phyloP scores from a whole-genome alignment of 495 filamentous ascomycete species.

The Astrocystis sublimbata region DNA sequence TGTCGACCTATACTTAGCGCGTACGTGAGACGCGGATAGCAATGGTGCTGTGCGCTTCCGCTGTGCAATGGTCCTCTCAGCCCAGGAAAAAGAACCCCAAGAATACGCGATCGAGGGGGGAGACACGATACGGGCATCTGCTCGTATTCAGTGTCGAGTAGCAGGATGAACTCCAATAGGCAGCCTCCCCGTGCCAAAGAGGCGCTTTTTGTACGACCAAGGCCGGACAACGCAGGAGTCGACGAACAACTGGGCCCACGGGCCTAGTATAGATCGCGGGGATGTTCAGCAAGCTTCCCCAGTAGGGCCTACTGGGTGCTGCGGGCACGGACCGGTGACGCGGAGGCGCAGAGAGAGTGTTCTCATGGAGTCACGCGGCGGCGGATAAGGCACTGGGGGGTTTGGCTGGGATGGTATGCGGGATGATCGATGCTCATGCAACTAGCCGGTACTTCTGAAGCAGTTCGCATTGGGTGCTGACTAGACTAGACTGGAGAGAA shows the following conservation, averaged over 20 bases:
- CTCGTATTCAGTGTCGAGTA: slow-evolving; percentile 36
- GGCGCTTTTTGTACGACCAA: slow-evolving; percentile 47
- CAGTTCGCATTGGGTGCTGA: slow-evolving; percentile 39
- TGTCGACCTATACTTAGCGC: slow-evolving; percentile 30
- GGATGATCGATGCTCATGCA: slow-evolving; percentile 41
- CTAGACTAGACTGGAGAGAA: slow-evolving; percentile 24
- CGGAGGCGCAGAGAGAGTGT: slow-evolving; percentile 31
- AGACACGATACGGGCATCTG: slow-evolving; percentile 24
- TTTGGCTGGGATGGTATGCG: slow-evolving; percentile 39
- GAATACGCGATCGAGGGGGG: slow-evolving; percentile 22
- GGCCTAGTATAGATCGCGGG: slow-evolving; percentile 38
- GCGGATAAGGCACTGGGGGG: slow-evolving; percentile 48
- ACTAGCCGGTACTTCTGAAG: slow-evolving; percentile 39
- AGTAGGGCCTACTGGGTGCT: slow-evolving; percentile 18
- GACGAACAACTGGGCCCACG: slow-evolving; percentile 32
- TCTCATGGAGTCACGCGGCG: slow-evolving; percentile 47
- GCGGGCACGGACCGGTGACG: slow-evolving; percentile 32
- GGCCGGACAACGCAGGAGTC: slow-evolving; percentile 28
- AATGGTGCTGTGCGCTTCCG: slow-evolving; percentile 38
- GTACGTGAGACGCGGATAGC: slow-evolving; percentile 32
- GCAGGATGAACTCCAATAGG: slow-evolving; percentile 46
- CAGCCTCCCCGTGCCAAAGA: slow-evolving; percentile 44
- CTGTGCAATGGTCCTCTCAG: slow-evolving; percentile 35
- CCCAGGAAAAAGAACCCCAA: slow-evolving; percentile 29
- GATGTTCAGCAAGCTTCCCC: slow-evolving; percentile 32